These are phyloP conservation scores for Yarrowia galli DNA, from an alignment of 1,139 yeast species.

Conservation along the genomic window DNA sequence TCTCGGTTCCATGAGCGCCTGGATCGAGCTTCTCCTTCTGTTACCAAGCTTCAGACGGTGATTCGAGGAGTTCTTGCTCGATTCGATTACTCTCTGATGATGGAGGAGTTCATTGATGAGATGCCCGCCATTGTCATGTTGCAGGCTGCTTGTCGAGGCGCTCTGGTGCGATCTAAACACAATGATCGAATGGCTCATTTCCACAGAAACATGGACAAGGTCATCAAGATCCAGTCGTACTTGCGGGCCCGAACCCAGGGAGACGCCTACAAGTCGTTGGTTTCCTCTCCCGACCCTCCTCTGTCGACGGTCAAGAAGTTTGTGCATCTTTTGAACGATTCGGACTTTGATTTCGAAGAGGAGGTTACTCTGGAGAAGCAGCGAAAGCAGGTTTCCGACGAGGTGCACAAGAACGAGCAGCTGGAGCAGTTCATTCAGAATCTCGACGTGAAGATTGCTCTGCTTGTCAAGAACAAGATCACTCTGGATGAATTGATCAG, in stretches of 20 bases:
- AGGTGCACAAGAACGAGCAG: slow-evolving; percentile 68
- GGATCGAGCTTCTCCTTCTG: slow-evolving; percentile 50
- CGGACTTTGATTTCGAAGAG: slow-evolving; percentile 75
- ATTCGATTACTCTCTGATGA: slow-evolving; percentile 57
- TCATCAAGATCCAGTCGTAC: slow-evolving; percentile 76
- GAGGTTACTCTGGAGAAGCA: slow-evolving; percentile 73
- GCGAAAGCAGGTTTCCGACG: slow-evolving; percentile 71
- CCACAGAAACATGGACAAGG: slow-evolving; percentile 59
- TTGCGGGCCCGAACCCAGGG: slow-evolving; percentile 74
- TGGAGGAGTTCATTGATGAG: slow-evolving; percentile 63
- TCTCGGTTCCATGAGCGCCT: slow-evolving; percentile 37
- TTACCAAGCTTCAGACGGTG: slow-evolving; percentile 55
- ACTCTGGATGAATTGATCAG: slow-evolving; percentile 75
- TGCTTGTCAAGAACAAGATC: slow-evolving; percentile 79
- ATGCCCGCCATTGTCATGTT: slow-evolving; percentile 54
- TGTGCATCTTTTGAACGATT: slow-evolving; percentile 76
- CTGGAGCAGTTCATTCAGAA: slow-evolving; percentile 79
- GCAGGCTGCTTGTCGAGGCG: slow-evolving; percentile 63
- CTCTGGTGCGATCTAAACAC: slow-evolving; percentile 52
- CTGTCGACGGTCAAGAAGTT: slow-evolving; percentile 77
- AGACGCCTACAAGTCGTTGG: slow-evolving; percentile 74
- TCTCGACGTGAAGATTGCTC: slow-evolving; percentile 79
- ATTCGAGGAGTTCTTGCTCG: slow-evolving; percentile 58
- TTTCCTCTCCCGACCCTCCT: slow-evolving; percentile 77
- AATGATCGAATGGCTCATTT: slow-evolving; percentile 61